A percentile compares a stretch with the other conserved stretches of the same genome.
phyloP scores from a whole-genome alignment of 2,329 filamentous ascomycete species.

The Neofusicoccum umdonicola region DNA sequence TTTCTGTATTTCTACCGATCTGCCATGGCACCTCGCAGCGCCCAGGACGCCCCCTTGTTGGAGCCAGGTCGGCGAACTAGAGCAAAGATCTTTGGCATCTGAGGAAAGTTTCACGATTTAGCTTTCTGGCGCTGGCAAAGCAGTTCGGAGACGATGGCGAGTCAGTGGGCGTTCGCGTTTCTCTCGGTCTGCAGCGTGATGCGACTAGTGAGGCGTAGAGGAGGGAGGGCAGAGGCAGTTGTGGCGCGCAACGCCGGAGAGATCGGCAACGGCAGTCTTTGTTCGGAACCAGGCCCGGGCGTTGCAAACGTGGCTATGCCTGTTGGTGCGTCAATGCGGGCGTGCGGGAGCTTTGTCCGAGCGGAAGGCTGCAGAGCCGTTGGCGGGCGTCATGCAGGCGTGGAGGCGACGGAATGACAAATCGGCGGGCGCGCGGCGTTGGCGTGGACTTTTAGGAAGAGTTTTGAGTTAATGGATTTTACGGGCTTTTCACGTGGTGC shows the following conservation, averaged over 20 bases:
- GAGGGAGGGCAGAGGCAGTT: neutral
- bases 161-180: neutral
- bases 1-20: neutral
- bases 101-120: slow-evolving; percentile 10
- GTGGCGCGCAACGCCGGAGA: slow-evolving; percentile 1
- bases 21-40: neutral
- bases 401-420: slow-evolving; percentile 1
- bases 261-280: slow-evolving; percentile 14
- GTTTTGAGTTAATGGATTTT: slow-evolving; percentile 10
- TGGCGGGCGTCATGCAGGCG: slow-evolving; percentile 8
- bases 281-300: slow-evolving; percentile 11
- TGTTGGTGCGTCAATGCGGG: slow-evolving; percentile 14
- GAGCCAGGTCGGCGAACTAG: neutral
- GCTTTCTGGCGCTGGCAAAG: slow-evolving; percentile 1
- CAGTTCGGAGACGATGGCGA: neutral
- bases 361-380: slow-evolving; percentile 14
- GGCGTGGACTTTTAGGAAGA: neutral
- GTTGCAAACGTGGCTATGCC: slow-evolving; percentile 14
- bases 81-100: neutral
- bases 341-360: slow-evolving; percentile 10
- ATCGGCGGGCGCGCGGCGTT: neutral
- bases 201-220: slow-evolving; percentile 3
- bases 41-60: neutral
- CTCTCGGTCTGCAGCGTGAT: neutral
- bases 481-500: neutral